Evolutionary conservation across 1,139 yeast genomes (phyloP).

Genomic region (Kodamaea sp.): DNA sequence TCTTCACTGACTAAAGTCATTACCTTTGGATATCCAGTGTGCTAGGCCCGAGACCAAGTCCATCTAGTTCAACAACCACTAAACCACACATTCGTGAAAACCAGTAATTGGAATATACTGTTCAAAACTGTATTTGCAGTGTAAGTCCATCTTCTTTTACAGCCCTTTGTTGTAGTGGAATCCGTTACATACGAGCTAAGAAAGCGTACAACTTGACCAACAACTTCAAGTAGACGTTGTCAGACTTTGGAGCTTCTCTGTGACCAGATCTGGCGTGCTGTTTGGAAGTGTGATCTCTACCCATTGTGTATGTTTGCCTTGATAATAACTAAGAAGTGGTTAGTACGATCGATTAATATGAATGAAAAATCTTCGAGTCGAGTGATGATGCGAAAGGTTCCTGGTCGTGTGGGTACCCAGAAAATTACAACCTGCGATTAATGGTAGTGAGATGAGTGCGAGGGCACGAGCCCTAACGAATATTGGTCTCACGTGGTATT

Average conservation of each 20-base stretch:
- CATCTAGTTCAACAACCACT: conserved; percentile 10
- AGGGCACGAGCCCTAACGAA: conserved; percentile 8
- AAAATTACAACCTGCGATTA: no score
- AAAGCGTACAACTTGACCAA: conserved; percentile 97
- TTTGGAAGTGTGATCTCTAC: conserved; percentile 96
- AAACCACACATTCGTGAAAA: conserved; percentile 5
- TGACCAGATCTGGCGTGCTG: conserved; percentile 95
- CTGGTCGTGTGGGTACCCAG: conserved; percentile 6
- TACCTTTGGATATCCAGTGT: no score
- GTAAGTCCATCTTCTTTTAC: conserved; percentile 11
- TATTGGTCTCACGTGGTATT: no score
- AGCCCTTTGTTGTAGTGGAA: conserved; percentile 3
- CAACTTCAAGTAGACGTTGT: conserved; percentile 96
- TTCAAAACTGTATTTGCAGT: conserved; percentile 4
- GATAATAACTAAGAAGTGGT: conserved; percentile 8
- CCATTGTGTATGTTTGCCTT: conserved; percentile 55
- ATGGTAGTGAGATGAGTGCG: neutral
- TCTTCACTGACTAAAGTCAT: conserved; percentile 14
- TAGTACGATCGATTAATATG: conserved; percentile 3
- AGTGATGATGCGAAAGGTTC: conserved; percentile 4
- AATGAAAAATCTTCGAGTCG: conserved; percentile 8
- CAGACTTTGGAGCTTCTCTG: conserved; percentile 99
- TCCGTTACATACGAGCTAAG: conserved; percentile 90
- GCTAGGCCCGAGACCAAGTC: no score
- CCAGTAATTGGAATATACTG: conserved; percentile 3